phyloP scores from a whole-genome alignment of 129 eudicot species.

The Centella asiatica region DNA sequence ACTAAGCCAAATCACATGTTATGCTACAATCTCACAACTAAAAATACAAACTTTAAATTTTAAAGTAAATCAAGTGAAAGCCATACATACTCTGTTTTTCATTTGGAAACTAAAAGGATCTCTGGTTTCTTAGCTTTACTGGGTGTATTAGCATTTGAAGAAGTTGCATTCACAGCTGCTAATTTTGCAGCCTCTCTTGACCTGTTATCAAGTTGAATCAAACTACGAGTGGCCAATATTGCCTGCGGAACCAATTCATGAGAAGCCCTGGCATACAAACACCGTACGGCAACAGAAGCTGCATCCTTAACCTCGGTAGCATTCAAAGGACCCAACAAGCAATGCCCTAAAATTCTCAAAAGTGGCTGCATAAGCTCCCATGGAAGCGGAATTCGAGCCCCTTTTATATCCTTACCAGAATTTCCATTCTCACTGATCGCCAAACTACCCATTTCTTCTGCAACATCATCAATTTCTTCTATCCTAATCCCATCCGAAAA shows the following conservation, averaged over 20 bases:
- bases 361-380: constrained; percentile 73
- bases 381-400: constrained; percentile 56
- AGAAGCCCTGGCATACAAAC: constrained; percentile 76
- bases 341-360: constrained; percentile 78
- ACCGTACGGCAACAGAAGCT: constrained; percentile 64
- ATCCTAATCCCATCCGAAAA: constrained; percentile 13
- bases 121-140: constrained; percentile 92
- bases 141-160: constrained; percentile 74
- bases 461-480: constrained; percentile 19
- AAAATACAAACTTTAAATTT: not conserved
- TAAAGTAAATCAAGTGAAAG: not conserved
- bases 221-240: constrained; percentile 72
- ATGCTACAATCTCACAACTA: not conserved
- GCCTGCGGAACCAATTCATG: constrained; percentile 92
- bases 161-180: constrained; percentile 31
- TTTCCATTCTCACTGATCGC: constrained; percentile 23
- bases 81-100: constrained; percentile 34
- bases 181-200: constrained; percentile 51
- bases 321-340: constrained; percentile 73
- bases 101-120: constrained; percentile 77
- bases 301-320: constrained; percentile 59
- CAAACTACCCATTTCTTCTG: constrained; percentile 33
- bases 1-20: not conserved
- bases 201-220: constrained; percentile 75
- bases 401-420: constrained; percentile 10